Conservation (phyloP, 371 early-diverging fungal species). For the Ordospora colligata region DNA sequence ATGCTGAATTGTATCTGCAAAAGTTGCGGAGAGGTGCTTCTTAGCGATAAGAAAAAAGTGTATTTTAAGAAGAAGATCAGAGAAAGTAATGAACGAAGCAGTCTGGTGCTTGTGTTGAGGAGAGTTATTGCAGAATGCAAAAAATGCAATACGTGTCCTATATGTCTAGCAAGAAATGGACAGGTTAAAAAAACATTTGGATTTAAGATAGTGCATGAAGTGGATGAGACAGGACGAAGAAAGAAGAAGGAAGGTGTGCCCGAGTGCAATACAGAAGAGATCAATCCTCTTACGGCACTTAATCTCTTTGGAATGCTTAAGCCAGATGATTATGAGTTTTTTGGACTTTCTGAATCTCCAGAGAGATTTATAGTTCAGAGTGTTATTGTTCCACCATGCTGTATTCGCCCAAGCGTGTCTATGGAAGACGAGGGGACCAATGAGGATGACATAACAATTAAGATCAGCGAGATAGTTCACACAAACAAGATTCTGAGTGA, state of each 20-base stretch:
- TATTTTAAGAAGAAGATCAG: conserved; percentile 34
- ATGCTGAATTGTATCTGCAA: conserved; percentile 94
- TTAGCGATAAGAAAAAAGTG: conserved; percentile 31
- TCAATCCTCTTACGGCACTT: conserved; percentile 77
- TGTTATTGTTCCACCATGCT: conserved; percentile 82
- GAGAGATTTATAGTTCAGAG: conserved; percentile 48
- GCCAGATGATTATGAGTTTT: conserved; percentile 61
- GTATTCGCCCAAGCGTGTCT: conserved; percentile 88
- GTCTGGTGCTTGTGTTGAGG: conserved; percentile 63
- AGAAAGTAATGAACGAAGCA: conserved; percentile 12
- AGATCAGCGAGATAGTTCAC: conserved; percentile 85
- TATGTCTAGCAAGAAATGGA: conserved; percentile 86
- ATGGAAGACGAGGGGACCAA: conserved; percentile 75
- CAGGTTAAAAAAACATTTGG: conserved; percentile 91
- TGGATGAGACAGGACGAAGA: conserved; percentile 64
- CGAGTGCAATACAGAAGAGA: conserved; percentile 67
- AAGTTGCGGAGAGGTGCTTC: conserved; percentile 61
- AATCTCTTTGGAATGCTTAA: conserved; percentile 74
- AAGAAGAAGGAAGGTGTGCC: conserved; percentile 34
- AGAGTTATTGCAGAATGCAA: conserved; percentile 73
- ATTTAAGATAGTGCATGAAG: conserved; percentile 87
- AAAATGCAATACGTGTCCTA: conserved; percentile 73
- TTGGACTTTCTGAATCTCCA: conserved; percentile 37
- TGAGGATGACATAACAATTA: conserved; percentile 96
- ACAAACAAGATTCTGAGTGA: conserved; percentile 76